Conservation (phyloP, 164 flowering plant genomes). For the Chimonanthus salicifolius region DNA sequence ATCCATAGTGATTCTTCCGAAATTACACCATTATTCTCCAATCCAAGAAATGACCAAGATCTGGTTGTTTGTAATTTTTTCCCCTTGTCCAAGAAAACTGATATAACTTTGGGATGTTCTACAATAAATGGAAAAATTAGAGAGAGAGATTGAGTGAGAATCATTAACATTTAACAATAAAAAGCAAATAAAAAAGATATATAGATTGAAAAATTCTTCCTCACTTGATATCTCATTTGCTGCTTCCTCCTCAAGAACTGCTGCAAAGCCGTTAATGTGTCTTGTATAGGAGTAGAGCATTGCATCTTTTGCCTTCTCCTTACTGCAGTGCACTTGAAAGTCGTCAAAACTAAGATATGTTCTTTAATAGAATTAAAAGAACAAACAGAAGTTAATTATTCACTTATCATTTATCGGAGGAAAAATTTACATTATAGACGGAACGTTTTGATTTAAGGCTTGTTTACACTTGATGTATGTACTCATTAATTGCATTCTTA, state of each 20-base stretch:
- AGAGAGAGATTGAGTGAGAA: no score
- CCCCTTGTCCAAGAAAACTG: constrained; percentile 47
- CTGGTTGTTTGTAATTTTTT: constrained; percentile 57
- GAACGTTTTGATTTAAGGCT: no score
- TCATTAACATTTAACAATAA: not conserved
- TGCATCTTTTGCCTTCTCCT: constrained; percentile 1
- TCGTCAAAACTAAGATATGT: not conserved
- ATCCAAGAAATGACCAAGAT: constrained; percentile 61
- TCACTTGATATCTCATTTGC: not conserved
- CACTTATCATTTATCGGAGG: no score
- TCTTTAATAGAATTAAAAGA: not conserved
- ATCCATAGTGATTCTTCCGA: constrained; percentile 41
- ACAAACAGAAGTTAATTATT: not conserved
- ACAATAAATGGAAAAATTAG: constrained; percentile 1
- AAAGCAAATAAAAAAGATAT: not conserved
- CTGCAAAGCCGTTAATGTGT: not conserved
- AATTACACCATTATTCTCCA: constrained; percentile 33
- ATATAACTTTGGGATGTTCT: constrained; percentile 62
- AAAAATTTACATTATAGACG: no score
- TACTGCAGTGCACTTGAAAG: not conserved
- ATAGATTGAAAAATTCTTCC: not conserved
- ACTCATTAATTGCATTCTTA: no score
- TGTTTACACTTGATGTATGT: no score
- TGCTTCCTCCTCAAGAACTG: not conserved
- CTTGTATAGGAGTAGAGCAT: not conserved